phyloP scores from a whole-genome alignment of 805 yeast genomes.

The Ogataea trehaloabstinens region DNA sequence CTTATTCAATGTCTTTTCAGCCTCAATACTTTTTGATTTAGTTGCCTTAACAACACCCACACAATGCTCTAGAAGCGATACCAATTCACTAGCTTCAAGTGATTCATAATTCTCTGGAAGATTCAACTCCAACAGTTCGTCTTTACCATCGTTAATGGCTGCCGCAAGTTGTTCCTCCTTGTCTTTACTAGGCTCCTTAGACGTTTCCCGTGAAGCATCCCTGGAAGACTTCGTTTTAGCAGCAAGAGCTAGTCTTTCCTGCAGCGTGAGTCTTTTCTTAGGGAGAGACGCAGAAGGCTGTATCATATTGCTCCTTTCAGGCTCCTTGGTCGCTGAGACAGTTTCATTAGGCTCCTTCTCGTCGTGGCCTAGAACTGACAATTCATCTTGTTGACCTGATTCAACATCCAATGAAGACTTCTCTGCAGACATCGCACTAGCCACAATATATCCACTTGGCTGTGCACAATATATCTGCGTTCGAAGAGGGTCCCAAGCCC shows the following conservation, averaged over 20 bases:
- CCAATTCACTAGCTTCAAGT: constrained; percentile 12
- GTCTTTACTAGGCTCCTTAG: background rate
- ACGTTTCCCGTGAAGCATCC: constrained; percentile 5
- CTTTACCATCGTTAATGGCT: background rate
- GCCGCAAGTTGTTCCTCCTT: background rate
- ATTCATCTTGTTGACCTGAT: too few species aligned
- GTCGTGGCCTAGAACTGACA: too few species aligned
- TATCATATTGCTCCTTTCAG: background rate
- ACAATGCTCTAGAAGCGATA: constrained; percentile 10
- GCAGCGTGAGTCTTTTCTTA: constrained; percentile 68
- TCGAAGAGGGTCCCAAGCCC: too few species aligned
- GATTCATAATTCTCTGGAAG: constrained; percentile 15
- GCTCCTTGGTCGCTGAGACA: background rate
- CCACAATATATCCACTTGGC: too few species aligned
- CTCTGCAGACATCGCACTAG: too few species aligned
- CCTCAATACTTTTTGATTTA: constrained; percentile 4
- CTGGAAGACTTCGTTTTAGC: constrained; percentile 47
- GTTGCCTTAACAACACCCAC: constrained; percentile 4
- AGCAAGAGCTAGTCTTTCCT: constrained; percentile 82
- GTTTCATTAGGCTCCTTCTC: too few species aligned
- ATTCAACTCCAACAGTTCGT: constrained; percentile 4
- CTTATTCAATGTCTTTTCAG: constrained; percentile 13
- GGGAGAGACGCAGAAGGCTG: constrained; percentile 17
- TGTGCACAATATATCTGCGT: too few species aligned
- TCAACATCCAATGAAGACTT: too few species aligned